A percentile compares a stretch with the other conserved stretches of the same genome.
Evolutionary conservation across 208 protist species (phyloP).

Genomic region (Leishmania mexicana): DNA sequence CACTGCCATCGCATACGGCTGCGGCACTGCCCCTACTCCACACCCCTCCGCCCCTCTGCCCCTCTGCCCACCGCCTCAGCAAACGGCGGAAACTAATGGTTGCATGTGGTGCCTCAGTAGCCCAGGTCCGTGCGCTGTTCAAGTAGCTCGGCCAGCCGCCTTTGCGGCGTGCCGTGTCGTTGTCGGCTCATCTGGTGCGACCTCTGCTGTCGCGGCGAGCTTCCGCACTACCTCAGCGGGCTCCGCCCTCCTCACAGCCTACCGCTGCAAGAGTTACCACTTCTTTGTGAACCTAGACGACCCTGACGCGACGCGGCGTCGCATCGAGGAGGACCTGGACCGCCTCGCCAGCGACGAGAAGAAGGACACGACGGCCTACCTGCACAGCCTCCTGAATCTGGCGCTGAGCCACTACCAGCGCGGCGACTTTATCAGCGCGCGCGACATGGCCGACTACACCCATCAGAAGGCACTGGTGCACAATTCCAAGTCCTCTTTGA

Average conservation of each 20-base stretch:
- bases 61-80: background rate
- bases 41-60: background rate
- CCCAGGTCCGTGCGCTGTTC: background rate
- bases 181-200: background rate
- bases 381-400: conserved; percentile 78
- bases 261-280: conserved; percentile 52
- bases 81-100: background rate
- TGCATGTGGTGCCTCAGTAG: conserved; percentile 4
- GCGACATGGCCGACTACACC: conserved; percentile 52
- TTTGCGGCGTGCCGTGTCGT: conserved; percentile 10
- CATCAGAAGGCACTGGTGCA: conserved; percentile 53
- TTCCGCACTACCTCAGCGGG: background rate
- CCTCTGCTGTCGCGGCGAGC: background rate
- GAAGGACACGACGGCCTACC: conserved; percentile 53
- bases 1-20: background rate
- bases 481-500: conserved; percentile 54
- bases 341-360: conserved; percentile 53
- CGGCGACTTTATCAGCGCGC: conserved; percentile 62
- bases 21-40: background rate
- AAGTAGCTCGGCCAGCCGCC: background rate
- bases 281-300: conserved; percentile 86
- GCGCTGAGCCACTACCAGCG: conserved; percentile 69
- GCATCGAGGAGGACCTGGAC: conserved; percentile 61
- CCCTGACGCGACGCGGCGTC: conserved; percentile 67
- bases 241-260: conserved; percentile 4